Evolutionary conservation across 1,284 basidiomycete genomes (phyloP).

Genomic region (Cutaneotrichosporon spelunceum): DNA sequence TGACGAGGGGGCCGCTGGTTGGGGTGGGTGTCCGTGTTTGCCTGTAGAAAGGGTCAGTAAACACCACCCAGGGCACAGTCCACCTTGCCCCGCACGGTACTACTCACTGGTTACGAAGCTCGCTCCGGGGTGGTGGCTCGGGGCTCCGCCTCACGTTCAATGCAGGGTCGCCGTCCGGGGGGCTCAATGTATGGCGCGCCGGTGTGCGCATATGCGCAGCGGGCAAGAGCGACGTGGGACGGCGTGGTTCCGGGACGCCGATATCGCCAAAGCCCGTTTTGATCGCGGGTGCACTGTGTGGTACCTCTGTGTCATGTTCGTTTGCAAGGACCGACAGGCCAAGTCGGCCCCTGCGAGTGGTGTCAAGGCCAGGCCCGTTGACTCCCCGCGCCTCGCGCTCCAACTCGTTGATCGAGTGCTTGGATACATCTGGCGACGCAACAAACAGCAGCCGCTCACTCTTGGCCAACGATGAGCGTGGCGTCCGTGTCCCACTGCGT

Average conservation of each 20-base stretch:
- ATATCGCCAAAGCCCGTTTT: conserved; percentile 20
- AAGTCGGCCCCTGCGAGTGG: conserved; percentile 7
- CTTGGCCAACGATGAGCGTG: conserved; percentile 3
- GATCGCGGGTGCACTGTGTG: conserved; percentile 19
- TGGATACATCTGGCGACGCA: conserved; percentile 23
- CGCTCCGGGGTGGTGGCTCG: conserved; percentile 45
- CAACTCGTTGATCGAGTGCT: conserved; percentile 26
- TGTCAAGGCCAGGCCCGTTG: conserved; percentile 8
- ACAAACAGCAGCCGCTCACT: conserved; percentile 20
- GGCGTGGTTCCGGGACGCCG: neutral
- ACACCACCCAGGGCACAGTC: neutral
- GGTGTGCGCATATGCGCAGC: conserved; percentile 1
- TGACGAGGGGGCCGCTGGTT: neutral
- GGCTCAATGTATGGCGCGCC: neutral
- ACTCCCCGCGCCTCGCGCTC: conserved; percentile 21
- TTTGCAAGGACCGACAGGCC: conserved; percentile 6
- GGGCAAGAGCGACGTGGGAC: conserved; percentile 15
- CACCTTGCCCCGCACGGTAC: neutral
- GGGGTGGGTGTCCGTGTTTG: conserved; percentile 2
- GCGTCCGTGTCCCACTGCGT: conserved; percentile 10
- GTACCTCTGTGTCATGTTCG: conserved; percentile 16
- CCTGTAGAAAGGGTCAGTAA: neutral
- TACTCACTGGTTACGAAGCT: conserved; percentile 39
- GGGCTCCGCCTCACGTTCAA: conserved; percentile 21
- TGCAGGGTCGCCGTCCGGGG: neutral